Evolutionary conservation across 768 basidiomycete species (phyloP).

Genomic region (Plicaturopsis crispa): DNA sequence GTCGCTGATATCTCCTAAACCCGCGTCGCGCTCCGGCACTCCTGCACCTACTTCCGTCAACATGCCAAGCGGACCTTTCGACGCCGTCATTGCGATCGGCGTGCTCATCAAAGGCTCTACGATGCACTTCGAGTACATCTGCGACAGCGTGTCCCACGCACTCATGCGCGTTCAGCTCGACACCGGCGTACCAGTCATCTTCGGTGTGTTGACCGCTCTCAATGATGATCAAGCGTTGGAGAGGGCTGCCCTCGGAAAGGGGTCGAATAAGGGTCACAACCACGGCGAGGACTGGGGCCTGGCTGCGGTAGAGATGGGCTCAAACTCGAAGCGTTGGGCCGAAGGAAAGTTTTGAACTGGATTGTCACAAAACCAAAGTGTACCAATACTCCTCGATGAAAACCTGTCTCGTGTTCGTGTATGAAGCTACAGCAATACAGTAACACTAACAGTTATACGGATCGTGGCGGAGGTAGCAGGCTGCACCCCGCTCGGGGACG

Average conservation of each 20-base stretch:
- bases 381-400: neutral
- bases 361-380: conserved; percentile 1
- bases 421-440: too few species aligned
- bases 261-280: conserved; percentile 77
- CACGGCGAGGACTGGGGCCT: conserved; percentile 98
- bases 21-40: conserved; percentile 44
- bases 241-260: conserved; percentile 80
- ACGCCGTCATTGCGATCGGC: conserved; percentile 95
- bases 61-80: conserved; percentile 62
- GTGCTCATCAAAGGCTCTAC: conserved; percentile 97
- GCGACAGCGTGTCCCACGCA: conserved; percentile 86
- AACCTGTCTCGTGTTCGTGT: neutral
- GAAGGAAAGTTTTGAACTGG: conserved; percentile 68
- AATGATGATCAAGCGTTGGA: conserved; percentile 93
- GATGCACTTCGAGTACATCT: conserved; percentile 99
- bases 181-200: conserved; percentile 89
- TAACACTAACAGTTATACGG: too few species aligned
- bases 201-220: conserved; percentile 91
- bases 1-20: conserved; percentile 23
- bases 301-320: conserved; percentile 92
- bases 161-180: conserved; percentile 95
- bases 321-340: conserved; percentile 56
- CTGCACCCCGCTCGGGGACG: too few species aligned
- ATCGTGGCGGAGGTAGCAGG: too few species aligned
- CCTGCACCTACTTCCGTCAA: conserved; percentile 35